phyloP scores from a whole-genome alignment of 305 asterid genomes.

The Plantago coronopus region DNA sequence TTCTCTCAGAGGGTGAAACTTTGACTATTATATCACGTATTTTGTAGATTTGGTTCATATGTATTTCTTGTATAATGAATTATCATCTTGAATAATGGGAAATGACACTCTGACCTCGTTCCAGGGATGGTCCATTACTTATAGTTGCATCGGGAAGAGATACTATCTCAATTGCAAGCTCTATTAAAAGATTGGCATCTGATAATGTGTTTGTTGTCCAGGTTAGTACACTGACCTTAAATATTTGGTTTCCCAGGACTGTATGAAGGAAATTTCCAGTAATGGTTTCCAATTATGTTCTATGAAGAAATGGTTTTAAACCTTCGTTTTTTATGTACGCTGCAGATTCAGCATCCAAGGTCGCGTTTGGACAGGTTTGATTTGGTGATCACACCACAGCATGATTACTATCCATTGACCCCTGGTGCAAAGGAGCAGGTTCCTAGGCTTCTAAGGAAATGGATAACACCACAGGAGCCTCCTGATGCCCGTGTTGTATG shows the following conservation, averaged over 20 bases:
- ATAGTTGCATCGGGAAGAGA: constrained; percentile 99
- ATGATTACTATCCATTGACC: constrained; percentile 84
- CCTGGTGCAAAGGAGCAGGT: constrained; percentile 75
- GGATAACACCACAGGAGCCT: constrained; percentile 86
- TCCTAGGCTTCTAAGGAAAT: constrained; percentile 75
- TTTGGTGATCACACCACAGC: constrained; percentile 88
- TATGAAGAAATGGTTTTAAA: too few species aligned
- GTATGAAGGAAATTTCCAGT: too few species aligned
- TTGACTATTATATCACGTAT: constrained; percentile 5
- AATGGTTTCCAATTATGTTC: too few species aligned
- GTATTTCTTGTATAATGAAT: constrained; percentile 11
- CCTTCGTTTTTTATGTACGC: constrained; percentile 11
- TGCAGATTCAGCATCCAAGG: constrained; percentile 98
- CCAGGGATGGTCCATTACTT: constrained; percentile 96
- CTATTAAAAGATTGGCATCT: constrained; percentile 85
- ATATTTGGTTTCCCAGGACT: too few species aligned
- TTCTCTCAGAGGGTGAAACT: constrained; percentile 4
- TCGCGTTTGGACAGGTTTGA: constrained; percentile 85
- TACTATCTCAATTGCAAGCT: constrained; percentile 87
- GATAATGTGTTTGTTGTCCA: constrained; percentile 91
- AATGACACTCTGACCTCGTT: constrained; percentile 23
- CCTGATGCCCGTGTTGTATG: constrained; percentile 76
- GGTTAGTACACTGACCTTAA: constrained; percentile 46
- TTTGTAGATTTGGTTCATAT: neutral
- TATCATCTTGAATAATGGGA: constrained; percentile 17